Evolutionary conservation across 1,284 basidiomycete species (phyloP), one percentile per base, ranked within the genome.

Genomic region (Dichomitus squalens): DNA sequence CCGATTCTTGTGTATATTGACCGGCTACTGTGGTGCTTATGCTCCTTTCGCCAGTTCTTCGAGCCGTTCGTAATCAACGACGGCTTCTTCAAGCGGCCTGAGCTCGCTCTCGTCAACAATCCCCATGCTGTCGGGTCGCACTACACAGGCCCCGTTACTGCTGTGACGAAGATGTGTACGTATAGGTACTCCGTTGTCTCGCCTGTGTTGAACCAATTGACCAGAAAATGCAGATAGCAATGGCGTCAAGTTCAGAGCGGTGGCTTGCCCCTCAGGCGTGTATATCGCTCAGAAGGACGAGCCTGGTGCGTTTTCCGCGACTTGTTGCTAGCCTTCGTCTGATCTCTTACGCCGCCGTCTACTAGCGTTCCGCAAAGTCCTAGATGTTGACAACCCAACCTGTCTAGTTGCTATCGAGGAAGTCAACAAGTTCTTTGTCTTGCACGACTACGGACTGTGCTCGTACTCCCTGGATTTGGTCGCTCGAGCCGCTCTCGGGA

Each of bases 391-490:
- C 12, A 81, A 79, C 52, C 77, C 82, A 9, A 78, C 73, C 3
- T 78, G 79, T 21, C 76, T 92, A 49, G 76, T 81, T 9, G 82
- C 84, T 0, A 68, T 92, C 21, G 81, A 83, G 52, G 71, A 76
- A 0, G 85, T 82, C 70, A 86, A 89, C 68, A 87, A 84, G 63
- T 79, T 92, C 53, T 68, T 92, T 29, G 75, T 93, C 2, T 83
- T 86, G 31, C 76, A 79, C 20, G 84, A 88, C 44, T 73, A 71
- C n/a, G 76, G 77, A 1, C 71, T 92, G 3, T 64, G 82, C 33
- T 79, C 87, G 1, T 92, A 88, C 67, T 85, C 88, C 1, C 76
- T 92, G n/a, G 87, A 90, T 58, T 70, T 85, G 20, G 72, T 92
- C 46, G 83, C 80, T 1, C 82, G 83, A 23, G 78, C 87, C 7